phyloP scores from a whole-genome alignment of 306 rosid species.

The Acacia crassicarpa region DNA sequence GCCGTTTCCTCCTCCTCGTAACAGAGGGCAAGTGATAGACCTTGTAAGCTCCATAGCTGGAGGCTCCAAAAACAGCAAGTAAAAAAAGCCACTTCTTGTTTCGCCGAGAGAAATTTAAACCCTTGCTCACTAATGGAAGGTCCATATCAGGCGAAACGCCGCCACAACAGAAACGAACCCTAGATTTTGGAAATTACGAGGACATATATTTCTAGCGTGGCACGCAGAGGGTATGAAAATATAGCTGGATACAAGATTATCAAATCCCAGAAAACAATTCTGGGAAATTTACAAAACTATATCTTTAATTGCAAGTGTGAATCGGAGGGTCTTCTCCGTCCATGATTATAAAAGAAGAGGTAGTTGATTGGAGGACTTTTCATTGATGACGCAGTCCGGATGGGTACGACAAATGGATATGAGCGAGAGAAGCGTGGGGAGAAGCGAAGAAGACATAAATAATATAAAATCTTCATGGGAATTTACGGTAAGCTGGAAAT shows the following conservation, averaged over 20 bases:
- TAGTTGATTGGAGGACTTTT: background rate
- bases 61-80: constrained; percentile 57
- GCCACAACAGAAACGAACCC: constrained; percentile 6
- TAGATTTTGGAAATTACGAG: background rate
- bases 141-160: constrained; percentile 45
- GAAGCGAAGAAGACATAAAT: too few relatives aligned
- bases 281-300: background rate
- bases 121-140: constrained; percentile 46
- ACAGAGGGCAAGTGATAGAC: constrained; percentile 65
- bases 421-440: background rate
- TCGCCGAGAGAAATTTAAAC: constrained; percentile 44
- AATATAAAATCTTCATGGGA: too few relatives aligned
- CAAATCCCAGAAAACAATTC: background rate
- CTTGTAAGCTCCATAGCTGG: constrained; percentile 73
- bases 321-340: background rate
- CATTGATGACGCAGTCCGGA: background rate
- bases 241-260: background rate
- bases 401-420: background rate
- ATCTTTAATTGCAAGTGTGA: background rate
- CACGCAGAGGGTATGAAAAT: background rate
- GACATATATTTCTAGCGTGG: background rate
- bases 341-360: background rate
- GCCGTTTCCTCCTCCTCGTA: constrained; percentile 47
- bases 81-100: constrained; percentile 58
- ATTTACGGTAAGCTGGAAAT: too few relatives aligned